These are phyloP conservation scores for Extremus antarcticus DNA, from an alignment of 495 filamentous ascomycete species.

Conservation along the genomic window DNA sequence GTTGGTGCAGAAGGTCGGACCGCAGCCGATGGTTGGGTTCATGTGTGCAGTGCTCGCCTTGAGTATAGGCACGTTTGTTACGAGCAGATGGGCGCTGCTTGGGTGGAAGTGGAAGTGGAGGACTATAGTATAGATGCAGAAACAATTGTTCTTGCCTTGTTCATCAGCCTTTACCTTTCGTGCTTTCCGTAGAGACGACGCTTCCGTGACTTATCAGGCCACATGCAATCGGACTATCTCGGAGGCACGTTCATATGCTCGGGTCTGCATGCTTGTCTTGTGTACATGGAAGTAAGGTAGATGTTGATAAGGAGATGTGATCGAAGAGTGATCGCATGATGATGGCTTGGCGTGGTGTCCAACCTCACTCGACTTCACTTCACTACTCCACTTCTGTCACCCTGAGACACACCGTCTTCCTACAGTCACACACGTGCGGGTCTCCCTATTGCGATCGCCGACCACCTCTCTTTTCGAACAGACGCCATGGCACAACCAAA, in stretches of 20 bases:
- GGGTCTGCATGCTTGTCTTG: too few relatives aligned
- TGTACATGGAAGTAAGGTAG: too few relatives aligned
- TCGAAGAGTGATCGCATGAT: background rate
- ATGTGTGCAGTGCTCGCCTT: background rate
- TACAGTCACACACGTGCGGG: too few relatives aligned
- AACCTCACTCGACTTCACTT: background rate
- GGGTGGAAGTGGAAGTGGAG: conserved; percentile 3
- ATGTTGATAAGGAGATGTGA: background rate
- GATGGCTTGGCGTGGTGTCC: background rate
- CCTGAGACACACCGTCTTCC: too few relatives aligned
- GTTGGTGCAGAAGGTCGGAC: background rate
- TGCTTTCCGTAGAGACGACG: too few relatives aligned
- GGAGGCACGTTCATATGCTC: too few relatives aligned
- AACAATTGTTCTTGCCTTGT: background rate
- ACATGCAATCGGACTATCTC: too few relatives aligned
- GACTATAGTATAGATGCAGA: background rate
- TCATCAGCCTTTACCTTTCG: too few relatives aligned
- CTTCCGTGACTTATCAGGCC: too few relatives aligned
- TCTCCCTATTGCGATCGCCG: background rate
- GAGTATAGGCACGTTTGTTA: background rate
- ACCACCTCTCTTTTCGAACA: background rate
- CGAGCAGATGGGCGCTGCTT: background rate
- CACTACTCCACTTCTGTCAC: background rate
- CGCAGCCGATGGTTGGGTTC: background rate
- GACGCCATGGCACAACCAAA: background rate